A percentile compares a stretch with the other conserved stretches of the same genome.
Conservation (phyloP, 495 filamentous ascomycete genomes). For the Penicillium diatomitis region DNA sequence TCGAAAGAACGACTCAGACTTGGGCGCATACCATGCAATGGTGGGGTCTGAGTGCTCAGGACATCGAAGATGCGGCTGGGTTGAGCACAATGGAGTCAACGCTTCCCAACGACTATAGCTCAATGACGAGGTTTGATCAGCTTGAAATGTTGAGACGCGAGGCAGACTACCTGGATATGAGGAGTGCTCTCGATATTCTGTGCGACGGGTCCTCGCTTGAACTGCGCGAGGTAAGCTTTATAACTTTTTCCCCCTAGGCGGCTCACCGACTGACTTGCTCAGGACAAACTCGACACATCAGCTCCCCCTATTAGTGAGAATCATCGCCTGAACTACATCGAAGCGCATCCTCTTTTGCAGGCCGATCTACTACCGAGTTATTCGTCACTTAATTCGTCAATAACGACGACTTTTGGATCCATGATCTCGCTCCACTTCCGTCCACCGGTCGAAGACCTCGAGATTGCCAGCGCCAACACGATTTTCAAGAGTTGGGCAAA, state of each 20-base stretch:
- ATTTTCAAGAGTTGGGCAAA: constrained; percentile 15
- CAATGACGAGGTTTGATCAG: constrained; percentile 14
- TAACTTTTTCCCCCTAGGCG: neutral
- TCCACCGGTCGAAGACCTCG: constrained; percentile 18
- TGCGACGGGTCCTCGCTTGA: constrained; percentile 22
- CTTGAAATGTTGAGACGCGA: constrained; percentile 22
- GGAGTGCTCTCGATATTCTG: constrained; percentile 33
- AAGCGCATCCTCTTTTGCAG: constrained; percentile 54
- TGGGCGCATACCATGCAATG: constrained; percentile 26
- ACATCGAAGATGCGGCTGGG: constrained; percentile 21
- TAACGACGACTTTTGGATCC: constrained; percentile 29
- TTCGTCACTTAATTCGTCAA: constrained; percentile 22
- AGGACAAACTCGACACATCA: constrained; percentile 52
- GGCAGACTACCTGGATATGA: constrained; percentile 24
- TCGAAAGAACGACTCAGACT: constrained; percentile 21
- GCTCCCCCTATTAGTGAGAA: constrained; percentile 50
- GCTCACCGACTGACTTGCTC: constrained; percentile 16
- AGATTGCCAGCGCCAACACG: constrained; percentile 16
- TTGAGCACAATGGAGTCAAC: constrained; percentile 2
- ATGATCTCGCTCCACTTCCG: constrained; percentile 24
- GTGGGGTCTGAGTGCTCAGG: constrained; percentile 34
- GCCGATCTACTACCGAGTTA: constrained; percentile 34
- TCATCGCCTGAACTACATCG: constrained; percentile 51
- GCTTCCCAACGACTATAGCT: constrained; percentile 1
- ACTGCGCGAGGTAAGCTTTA: constrained; percentile 18